A percentile compares a stretch with the other conserved stretches of the same genome.
phyloP scores from a whole-genome alignment of 306 rosid species.

The Cicer arietinum region DNA sequence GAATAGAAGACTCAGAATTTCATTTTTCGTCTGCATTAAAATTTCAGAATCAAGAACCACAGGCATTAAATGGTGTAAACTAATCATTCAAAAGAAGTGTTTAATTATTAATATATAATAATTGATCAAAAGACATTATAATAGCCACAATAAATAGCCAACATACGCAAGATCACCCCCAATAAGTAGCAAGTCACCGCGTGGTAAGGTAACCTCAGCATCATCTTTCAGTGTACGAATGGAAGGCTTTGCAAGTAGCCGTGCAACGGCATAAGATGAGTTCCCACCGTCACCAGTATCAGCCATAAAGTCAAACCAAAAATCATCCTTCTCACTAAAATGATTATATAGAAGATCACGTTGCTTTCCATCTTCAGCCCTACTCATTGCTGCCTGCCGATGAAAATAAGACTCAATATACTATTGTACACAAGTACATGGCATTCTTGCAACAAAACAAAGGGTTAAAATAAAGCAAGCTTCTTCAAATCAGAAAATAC shows the following conservation, averaged over 20 bases:
- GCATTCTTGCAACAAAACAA: slow-evolving; percentile 26
- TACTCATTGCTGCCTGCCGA: slow-evolving; percentile 95
- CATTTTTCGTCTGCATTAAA: slow-evolving; percentile 2
- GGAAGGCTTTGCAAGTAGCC: slow-evolving; percentile 88
- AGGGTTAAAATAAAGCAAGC: slow-evolving; percentile 30
- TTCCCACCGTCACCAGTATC: slow-evolving; percentile 99
- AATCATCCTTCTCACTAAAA: slow-evolving; percentile 73
- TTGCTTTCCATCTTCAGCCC: slow-evolving; percentile 65
- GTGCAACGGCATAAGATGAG: slow-evolving; percentile 91
- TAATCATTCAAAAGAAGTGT: slow-evolving; percentile 36
- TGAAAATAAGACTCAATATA: slow-evolving; percentile 44
- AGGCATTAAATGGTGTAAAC: slow-evolving; percentile 19
- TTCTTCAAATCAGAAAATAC: slow-evolving; percentile 32
- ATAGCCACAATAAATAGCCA: slow-evolving; percentile 31
- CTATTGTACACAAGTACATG: slow-evolving; percentile 18
- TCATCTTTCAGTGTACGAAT: slow-evolving; percentile 61
- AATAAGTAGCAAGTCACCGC: slow-evolving; percentile 85
- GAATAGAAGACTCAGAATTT: slow-evolving; percentile 25
- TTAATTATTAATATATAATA: slow-evolving; percentile 16
- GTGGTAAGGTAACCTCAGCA: slow-evolving; percentile 64
- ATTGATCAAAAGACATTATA: slow-evolving; percentile 15
- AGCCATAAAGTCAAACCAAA: slow-evolving; percentile 99
- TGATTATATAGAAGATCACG: slow-evolving; percentile 77
- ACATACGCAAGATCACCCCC: slow-evolving; percentile 99
- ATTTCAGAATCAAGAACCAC: slow-evolving; percentile 27